Conservation (phyloP, 805 yeast genomes). For the Grigorovia yakushimaensis region DNA sequence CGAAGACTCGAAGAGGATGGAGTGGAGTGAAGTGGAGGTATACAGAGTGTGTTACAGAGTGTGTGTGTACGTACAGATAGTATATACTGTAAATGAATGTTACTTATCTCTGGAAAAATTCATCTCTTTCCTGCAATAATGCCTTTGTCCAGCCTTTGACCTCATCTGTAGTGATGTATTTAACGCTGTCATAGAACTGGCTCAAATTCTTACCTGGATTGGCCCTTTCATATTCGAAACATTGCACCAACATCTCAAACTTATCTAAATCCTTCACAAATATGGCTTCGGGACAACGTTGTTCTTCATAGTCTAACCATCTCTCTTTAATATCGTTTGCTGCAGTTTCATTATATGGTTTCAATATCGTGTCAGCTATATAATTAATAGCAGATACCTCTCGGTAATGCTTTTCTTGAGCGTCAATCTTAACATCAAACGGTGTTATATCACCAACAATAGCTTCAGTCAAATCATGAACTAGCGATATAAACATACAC, state of each 20-base stretch:
- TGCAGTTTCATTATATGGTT: conserved; percentile 52
- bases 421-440: conserved; percentile 50
- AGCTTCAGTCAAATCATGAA: conserved; percentile 91
- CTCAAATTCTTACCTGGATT: conserved; percentile 47
- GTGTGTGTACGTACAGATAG: no score
- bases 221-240: conserved; percentile 72
- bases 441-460: conserved; percentile 95
- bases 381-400: conserved; percentile 66
- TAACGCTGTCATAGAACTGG: conserved; percentile 58
- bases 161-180: conserved; percentile 59
- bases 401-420: conserved; percentile 74
- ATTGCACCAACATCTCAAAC: conserved; percentile 74
- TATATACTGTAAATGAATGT: not conserved
- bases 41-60: no score
- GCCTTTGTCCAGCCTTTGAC: conserved; percentile 60
- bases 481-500: conserved; percentile 77
- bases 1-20: no score
- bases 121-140: conserved; percentile 37
- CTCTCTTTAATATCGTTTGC: conserved; percentile 56
- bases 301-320: conserved; percentile 88
- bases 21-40: no score
- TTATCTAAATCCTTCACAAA: conserved; percentile 93
- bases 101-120: not conserved
- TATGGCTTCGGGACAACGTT: conserved; percentile 69
- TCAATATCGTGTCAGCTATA: conserved; percentile 43